A percentile compares a stretch with the other conserved stretches of the same genome.
Conservation (phyloP, 1,139 yeast species). For the Suhomyces anneliseae region DNA sequence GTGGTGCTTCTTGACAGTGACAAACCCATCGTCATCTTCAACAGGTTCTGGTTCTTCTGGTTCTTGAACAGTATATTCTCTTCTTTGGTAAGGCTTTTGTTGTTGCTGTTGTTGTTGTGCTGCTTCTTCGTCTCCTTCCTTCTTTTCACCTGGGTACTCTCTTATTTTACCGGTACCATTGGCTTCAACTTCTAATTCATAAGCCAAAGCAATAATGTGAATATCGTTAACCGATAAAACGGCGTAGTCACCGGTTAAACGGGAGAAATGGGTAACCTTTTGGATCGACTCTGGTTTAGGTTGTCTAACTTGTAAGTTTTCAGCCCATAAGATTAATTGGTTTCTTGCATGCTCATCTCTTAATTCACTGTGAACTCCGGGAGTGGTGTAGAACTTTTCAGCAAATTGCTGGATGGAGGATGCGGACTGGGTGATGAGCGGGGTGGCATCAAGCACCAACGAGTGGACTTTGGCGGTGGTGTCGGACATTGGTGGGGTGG, state of each 20-base stretch:
- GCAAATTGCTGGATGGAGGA: slow-evolving; percentile 72
- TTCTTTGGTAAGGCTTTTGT: slow-evolving; percentile 14
- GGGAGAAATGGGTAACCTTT: slow-evolving; percentile 73
- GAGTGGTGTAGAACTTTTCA: slow-evolving; percentile 74
- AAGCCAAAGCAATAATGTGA: slow-evolving; percentile 86
- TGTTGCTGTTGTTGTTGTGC: background rate
- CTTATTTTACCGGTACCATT: slow-evolving; percentile 71
- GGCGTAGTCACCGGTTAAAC: slow-evolving; percentile 84
- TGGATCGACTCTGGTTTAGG: slow-evolving; percentile 67
- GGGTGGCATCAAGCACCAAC: slow-evolving; percentile 90
- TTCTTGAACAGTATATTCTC: slow-evolving; percentile 8
- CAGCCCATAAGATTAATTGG: slow-evolving; percentile 78
- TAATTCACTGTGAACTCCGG: slow-evolving; percentile 85
- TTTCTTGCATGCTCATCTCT: slow-evolving; percentile 82
- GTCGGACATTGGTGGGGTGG: slow-evolving; percentile 2
- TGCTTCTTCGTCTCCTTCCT: slow-evolving; percentile 12
- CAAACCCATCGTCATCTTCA: slow-evolving; percentile 10
- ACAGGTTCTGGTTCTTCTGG: slow-evolving; percentile 12
- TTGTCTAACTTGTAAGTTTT: slow-evolving; percentile 62
- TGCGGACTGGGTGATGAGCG: slow-evolving; percentile 84
- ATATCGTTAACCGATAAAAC: slow-evolving; percentile 90
- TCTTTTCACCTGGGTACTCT: slow-evolving; percentile 66
- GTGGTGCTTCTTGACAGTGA: slow-evolving; percentile 8
- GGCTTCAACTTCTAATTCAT: slow-evolving; percentile 76
- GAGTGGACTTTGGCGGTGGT: slow-evolving; percentile 20